phyloP scores from a whole-genome alignment of 78 protist species.

The Dictyostelium firmibasis region DNA sequence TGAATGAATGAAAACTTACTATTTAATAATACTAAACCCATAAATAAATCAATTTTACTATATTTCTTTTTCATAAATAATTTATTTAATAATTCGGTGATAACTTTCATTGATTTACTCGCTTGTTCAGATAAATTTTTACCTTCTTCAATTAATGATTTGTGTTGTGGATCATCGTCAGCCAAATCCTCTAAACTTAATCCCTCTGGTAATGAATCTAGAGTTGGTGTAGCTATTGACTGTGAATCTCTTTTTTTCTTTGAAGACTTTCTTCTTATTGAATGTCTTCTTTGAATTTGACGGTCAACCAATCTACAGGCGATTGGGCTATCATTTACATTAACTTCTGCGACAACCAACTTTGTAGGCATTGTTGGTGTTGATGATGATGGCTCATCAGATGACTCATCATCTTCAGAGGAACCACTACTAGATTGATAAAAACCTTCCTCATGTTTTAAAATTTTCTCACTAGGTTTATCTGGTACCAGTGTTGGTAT shows the following conservation, averaged over 20 bases:
- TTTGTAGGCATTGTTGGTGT: background rate
- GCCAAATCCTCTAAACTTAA: background rate
- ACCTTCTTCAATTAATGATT: background rate
- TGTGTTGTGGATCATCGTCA: background rate
- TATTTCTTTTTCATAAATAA: conserved; percentile 24
- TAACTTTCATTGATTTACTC: conserved; percentile 40
- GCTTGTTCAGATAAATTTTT: conserved; percentile 12
- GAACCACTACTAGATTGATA: background rate
- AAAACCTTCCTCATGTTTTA: background rate
- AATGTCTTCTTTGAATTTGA: background rate
- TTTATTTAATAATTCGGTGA: conserved; percentile 40
- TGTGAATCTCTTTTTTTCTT: background rate
- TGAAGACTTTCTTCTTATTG: background rate
- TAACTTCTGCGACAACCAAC: background rate
- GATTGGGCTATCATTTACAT: background rate
- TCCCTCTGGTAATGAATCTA: background rate
- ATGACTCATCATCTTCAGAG: background rate
- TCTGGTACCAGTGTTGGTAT: background rate
- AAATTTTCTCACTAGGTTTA: background rate
- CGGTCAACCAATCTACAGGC: background rate
- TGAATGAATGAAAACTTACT: background rate
- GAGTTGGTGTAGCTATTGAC: background rate
- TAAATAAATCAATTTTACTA: conserved; percentile 37
- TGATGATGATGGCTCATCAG: background rate
- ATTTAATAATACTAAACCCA: conserved; percentile 57